A percentile compares a stretch with the other conserved stretches of the same genome.
These are phyloP conservation scores for Coccomyxa sp. DNA, from an alignment of 139 green algal genomes.

Conservation along the genomic window DNA sequence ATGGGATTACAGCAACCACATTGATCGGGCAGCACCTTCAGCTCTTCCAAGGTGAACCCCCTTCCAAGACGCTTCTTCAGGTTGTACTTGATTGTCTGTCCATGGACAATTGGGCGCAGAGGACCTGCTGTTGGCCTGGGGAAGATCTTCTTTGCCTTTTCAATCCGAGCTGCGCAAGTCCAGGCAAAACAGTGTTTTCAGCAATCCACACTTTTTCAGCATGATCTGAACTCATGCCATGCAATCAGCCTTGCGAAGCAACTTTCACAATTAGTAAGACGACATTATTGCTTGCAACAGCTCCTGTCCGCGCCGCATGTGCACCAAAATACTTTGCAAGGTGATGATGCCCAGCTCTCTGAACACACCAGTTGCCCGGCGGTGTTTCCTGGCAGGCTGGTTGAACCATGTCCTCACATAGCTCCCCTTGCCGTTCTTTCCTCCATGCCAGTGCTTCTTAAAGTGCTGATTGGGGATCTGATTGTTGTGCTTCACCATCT, in stretches of 20 bases:
- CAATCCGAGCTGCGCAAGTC: conserved; percentile 69
- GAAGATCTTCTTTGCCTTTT: conserved; percentile 89
- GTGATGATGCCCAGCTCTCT: too few species aligned
- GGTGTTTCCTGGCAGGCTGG: conserved; percentile 93
- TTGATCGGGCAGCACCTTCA: conserved; percentile 74
- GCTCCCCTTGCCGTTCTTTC: conserved; percentile 41
- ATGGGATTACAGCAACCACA: too few species aligned
- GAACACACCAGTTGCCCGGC: conserved; percentile 67
- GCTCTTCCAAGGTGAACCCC: conserved; percentile 96
- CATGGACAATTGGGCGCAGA: conserved; percentile 86
- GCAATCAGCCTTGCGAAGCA: not conserved
- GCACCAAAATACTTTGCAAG: too few species aligned
- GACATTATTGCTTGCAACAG: too few species aligned
- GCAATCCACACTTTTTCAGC: not conserved
- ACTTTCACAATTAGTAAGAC: too few species aligned
- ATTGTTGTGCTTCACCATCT: conserved; percentile 74
- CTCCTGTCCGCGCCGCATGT: too few species aligned
- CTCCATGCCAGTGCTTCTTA: conserved; percentile 80
- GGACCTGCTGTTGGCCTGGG: conserved; percentile 83
- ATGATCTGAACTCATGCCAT: conserved; percentile 4
- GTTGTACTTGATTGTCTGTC: conserved; percentile 96
- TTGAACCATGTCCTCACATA: conserved; percentile 98
- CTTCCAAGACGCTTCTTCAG: conserved; percentile 84
- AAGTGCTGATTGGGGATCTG: conserved; percentile 88
- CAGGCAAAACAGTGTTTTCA: not conserved